Base-by-base conservation (phyloP, 2,329 filamentous ascomycete genomes). In the Colletotrichum somersetense region DNA sequence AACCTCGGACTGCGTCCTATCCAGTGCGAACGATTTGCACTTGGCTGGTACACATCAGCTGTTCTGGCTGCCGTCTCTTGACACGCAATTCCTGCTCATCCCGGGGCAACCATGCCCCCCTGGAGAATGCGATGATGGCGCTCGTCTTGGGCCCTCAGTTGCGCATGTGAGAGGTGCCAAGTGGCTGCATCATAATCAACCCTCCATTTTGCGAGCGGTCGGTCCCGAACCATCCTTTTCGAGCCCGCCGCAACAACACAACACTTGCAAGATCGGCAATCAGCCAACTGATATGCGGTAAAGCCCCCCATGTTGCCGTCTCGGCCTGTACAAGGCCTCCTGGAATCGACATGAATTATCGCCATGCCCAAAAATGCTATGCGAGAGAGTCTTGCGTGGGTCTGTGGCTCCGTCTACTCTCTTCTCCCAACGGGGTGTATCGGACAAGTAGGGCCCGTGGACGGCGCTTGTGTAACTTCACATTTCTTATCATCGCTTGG, bases 171-270 rank as follows among this genome's bases (percentile, higher is more conserved):
- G 48, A 55, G 38, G 69, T 56, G 59, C 69, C 59, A 72, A 61
- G 69, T 69, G 69, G 58, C 61, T 48, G 69, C 66, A 48, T 63
- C 53, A 33, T 20, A 44, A 11, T 20, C 69, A 69, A 50, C 48
- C 38, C 55, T 50, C 66, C 55, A 48, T 46, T 55, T 38, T 30
- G n/a, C 64, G 59, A 50, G 46, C 65, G 66, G 66, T 72, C 69
- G 69, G 66, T 69, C 69, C 69, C 69, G 66, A 69, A 35, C 16
- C 52, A 56, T 26, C 50, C 26, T 38, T 69, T n/a, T 7, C 26
- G 30, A 30, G 30, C 46, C 40, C 66, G 48, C 58, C 59, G 69
- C 59, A 65, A 38, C 26, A 63, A 16, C 35, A n/a, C 20, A 55
- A 20, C 42, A 46, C 50, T 52, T 44, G 44, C 46, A 50, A 61